phyloP scores from a whole-genome alignment of 1,284 basidiomycete genomes.

The Neonothopanus nambi region DNA sequence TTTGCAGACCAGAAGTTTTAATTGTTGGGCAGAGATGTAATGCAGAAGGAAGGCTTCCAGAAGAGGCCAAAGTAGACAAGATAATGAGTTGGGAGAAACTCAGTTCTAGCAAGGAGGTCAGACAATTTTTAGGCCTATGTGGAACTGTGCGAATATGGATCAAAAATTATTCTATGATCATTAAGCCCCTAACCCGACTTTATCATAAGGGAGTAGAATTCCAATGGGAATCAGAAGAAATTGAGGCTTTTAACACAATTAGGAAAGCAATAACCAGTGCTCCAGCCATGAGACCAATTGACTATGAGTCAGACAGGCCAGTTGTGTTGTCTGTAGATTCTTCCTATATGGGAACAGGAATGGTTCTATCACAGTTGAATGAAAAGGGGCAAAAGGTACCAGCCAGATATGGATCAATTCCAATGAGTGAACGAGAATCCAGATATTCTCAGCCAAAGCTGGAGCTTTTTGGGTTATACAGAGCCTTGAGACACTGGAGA shows the following conservation, averaged over 20 bases:
- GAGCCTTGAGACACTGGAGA: background rate
- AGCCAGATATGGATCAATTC: conserved; percentile 35
- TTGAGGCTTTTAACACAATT: conserved; percentile 19
- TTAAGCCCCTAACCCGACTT: conserved; percentile 17
- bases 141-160: conserved; percentile 23
- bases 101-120: background rate
- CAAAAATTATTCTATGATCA: conserved; percentile 16
- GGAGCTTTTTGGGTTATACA: conserved; percentile 6
- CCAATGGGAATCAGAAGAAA: too few relatives aligned
- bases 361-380: conserved; percentile 31
- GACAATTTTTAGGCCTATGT: background rate
- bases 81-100: background rate
- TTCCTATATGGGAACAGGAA: conserved; percentile 35
- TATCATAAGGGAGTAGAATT: too few relatives aligned
- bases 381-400: conserved; percentile 19
- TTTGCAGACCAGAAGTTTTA: conserved; percentile 14
- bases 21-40: conserved; percentile 3
- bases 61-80: too few relatives aligned
- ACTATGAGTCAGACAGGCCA: background rate
- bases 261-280: background rate
- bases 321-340: conserved; percentile 37
- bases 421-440: conserved; percentile 34
- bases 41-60: background rate
- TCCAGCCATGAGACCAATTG: conserved; percentile 4
- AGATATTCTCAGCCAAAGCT: conserved; percentile 36